Evolutionary conservation across 225 moss, liverwort and hornwort species (phyloP).

Genomic region (Polytrichum formosum): DNA sequence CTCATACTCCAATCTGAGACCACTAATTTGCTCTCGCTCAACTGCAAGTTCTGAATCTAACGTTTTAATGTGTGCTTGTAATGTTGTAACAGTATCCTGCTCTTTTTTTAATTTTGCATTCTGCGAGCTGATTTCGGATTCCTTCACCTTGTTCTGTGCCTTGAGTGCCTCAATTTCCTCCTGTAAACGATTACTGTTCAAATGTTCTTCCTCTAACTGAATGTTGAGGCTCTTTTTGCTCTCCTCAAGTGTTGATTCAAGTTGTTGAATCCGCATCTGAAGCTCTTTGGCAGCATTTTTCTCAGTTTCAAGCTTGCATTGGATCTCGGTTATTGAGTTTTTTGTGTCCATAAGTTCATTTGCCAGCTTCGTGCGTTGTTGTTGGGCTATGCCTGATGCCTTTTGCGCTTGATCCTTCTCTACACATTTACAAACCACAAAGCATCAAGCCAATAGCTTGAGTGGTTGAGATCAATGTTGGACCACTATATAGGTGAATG

Average conservation of each 20-base stretch:
- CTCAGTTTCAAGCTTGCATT: constrained; percentile 28
- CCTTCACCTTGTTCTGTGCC: constrained; percentile 17
- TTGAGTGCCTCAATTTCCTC: constrained; percentile 23
- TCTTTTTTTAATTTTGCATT: constrained; percentile 22
- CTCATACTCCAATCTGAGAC: constrained; percentile 16
- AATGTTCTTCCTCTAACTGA: constrained; percentile 25
- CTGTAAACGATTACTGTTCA: constrained; percentile 17
- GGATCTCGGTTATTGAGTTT: constrained; percentile 25
- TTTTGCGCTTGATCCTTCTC: constrained; percentile 53
- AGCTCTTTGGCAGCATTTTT: constrained; percentile 22
- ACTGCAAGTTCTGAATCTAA: constrained; percentile 24
- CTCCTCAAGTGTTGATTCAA: constrained; percentile 27
- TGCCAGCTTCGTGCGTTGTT: constrained; percentile 48
- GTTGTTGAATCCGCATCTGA: constrained; percentile 26
- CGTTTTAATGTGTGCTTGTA: constrained; percentile 24
- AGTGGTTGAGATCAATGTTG: no score
- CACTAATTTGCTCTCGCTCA: constrained; percentile 23
- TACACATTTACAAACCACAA: constrained; percentile 8
- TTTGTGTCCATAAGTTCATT: constrained; percentile 42
- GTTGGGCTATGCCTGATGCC: constrained; percentile 38
- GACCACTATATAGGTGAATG: no score
- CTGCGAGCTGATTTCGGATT: constrained; percentile 26
- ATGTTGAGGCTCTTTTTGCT: constrained; percentile 28
- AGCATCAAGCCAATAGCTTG: no score
- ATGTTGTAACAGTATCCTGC: constrained; percentile 11